Conservation (phyloP, 2,329 filamentous ascomycete genomes). For the Xylaria digitata region DNA sequence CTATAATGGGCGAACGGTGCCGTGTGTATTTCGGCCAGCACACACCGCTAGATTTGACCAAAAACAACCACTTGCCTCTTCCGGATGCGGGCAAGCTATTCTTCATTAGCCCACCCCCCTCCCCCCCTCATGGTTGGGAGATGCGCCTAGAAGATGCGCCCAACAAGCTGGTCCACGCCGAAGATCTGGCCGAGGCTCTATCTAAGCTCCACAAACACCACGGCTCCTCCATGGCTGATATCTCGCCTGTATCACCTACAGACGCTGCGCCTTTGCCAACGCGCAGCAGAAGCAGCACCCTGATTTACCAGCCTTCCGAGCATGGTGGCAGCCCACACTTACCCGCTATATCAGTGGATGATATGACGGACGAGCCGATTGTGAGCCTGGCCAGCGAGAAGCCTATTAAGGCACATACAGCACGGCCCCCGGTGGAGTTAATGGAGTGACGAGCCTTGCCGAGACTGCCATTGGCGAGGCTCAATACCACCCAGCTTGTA, state of each 20-base stretch:
- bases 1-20: constrained; percentile 75
- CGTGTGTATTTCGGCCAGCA: constrained; percentile 76
- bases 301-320: constrained; percentile 72
- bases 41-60: constrained; percentile 63
- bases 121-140: constrained; percentile 76
- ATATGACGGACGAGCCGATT: constrained; percentile 69
- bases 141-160: constrained; percentile 75
- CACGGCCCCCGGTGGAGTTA: constrained; percentile 73
- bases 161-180: constrained; percentile 76
- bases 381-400: constrained; percentile 53
- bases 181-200: constrained; percentile 74
- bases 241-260: constrained; percentile 54
- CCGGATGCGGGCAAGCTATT: constrained; percentile 77
- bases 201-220: constrained; percentile 66
- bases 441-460: constrained; percentile 56
- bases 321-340: constrained; percentile 66
- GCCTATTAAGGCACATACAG: constrained; percentile 69
- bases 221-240: constrained; percentile 44
- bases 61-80: constrained; percentile 70
- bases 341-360: constrained; percentile 74
- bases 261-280: constrained; percentile 52
- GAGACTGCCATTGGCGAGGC: not conserved
- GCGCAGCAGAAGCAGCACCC: constrained; percentile 71
- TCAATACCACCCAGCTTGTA: constrained; percentile 25
- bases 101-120: constrained; percentile 77